A percentile compares a stretch with the other conserved stretches of the same genome.
Conservation (phyloP, 192 early-diverging fungal genomes). For the Dissophora ornata region DNA sequence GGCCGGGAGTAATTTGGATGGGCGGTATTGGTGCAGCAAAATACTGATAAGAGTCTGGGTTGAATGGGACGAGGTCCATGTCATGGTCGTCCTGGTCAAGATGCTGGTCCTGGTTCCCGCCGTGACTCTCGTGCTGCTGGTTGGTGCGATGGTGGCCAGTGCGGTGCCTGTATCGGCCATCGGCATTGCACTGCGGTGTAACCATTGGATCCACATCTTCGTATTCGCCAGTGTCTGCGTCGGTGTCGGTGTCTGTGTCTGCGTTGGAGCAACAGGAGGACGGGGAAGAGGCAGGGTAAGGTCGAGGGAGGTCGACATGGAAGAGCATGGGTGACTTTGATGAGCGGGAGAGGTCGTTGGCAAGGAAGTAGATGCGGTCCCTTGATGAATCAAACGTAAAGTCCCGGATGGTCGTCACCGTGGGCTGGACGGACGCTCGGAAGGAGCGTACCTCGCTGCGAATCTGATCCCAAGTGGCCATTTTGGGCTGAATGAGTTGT, state of each 20-base stretch:
- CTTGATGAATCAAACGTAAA: constrained; percentile 63
- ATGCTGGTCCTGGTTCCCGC: too few relatives aligned
- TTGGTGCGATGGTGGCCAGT: background rate
- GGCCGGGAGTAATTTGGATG: constrained; percentile 22
- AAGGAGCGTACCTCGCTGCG: constrained; percentile 66
- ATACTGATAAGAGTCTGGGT: constrained; percentile 40
- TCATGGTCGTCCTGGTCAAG: constrained; percentile 37
- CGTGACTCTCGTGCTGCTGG: background rate
- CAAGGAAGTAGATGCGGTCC: constrained; percentile 66
- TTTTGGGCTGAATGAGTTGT: background rate
- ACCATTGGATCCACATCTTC: constrained; percentile 4
- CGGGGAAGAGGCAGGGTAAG: constrained; percentile 14
- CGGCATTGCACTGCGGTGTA: background rate
- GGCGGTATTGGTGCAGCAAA: constrained; percentile 21
- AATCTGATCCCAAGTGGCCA: constrained; percentile 68
- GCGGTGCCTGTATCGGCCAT: background rate
- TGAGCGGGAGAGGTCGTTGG: constrained; percentile 55
- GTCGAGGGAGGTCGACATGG: constrained; percentile 50
- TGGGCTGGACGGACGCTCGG: constrained; percentile 57
- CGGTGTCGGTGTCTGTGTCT: constrained; percentile 3
- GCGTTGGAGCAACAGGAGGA: background rate
- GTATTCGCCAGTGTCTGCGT: constrained; percentile 24
- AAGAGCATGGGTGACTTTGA: constrained; percentile 58
- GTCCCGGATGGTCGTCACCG: constrained; percentile 60
- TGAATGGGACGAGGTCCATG: constrained; percentile 37